A percentile compares a stretch with the other conserved stretches of the same genome.
These are phyloP conservation scores for Penicillium verhagenii DNA, from an alignment of 495 filamentous ascomycete species.

Conservation along the genomic window DNA sequence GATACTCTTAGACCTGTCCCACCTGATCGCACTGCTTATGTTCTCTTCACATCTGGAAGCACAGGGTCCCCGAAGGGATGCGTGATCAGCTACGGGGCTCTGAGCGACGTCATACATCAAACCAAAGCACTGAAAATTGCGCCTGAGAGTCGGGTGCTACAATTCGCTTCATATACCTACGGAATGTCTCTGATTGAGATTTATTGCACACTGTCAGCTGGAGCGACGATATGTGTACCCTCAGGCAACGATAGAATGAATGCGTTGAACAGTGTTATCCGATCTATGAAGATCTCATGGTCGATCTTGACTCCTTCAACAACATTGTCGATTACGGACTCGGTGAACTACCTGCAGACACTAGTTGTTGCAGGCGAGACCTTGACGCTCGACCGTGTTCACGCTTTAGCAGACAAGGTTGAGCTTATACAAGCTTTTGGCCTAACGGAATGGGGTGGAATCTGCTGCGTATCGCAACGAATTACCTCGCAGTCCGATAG, in stretches of 20 bases:
- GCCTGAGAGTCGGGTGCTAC: slow-evolving; percentile 30
- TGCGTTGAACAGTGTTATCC: neutral
- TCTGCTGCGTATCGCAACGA: neutral
- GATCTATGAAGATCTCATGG: neutral
- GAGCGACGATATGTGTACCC: slow-evolving; percentile 28
- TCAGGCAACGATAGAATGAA: neutral
- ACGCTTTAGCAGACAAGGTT: slow-evolving; percentile 23
- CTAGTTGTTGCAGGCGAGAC: neutral
- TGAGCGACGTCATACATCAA: neutral
- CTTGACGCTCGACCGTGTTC: no score
- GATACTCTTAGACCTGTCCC: slow-evolving; percentile 1
- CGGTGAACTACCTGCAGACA: neutral
- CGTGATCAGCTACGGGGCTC: slow-evolving; percentile 34
- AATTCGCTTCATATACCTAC: slow-evolving; percentile 53
- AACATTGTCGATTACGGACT: neutral
- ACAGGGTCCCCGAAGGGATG: slow-evolving; percentile 46
- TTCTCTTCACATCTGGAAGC: slow-evolving; percentile 42
- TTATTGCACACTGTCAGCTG: slow-evolving; percentile 43
- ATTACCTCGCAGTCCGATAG: neutral
- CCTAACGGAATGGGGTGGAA: slow-evolving; percentile 27
- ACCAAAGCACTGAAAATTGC: slow-evolving; percentile 1
- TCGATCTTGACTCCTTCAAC: neutral
- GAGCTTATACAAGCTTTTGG: slow-evolving; percentile 43
- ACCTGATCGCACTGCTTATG: slow-evolving; percentile 12
- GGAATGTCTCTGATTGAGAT: slow-evolving; percentile 53